A percentile compares a stretch with the other conserved stretches of the same genome.
phyloP scores from a whole-genome alignment of 768 basidiomycete species.

The Aureoboletus auriporus region DNA sequence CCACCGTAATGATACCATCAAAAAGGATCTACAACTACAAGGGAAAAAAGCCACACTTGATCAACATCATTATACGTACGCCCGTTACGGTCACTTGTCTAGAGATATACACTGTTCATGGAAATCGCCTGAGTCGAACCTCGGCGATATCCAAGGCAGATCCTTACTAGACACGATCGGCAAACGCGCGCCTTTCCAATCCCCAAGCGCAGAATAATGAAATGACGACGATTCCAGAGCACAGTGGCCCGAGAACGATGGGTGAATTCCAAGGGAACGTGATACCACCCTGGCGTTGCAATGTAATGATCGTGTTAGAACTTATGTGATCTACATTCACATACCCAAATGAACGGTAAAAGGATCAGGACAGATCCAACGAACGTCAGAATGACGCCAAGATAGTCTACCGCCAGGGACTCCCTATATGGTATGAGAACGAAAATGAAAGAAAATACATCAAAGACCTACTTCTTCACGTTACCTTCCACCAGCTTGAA shows the following conservation, averaged over 20 bases:
- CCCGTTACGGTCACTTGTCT: constrained; percentile 60
- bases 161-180: constrained; percentile 68
- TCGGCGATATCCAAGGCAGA: background rate
- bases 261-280: constrained; percentile 72
- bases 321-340: constrained; percentile 8
- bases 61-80: constrained; percentile 65
- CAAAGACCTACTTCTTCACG: constrained; percentile 39
- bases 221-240: constrained; percentile 51
- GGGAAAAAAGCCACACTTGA: constrained; percentile 41
- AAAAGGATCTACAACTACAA: background rate
- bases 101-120: constrained; percentile 62
- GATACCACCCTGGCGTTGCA: constrained; percentile 52
- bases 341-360: constrained; percentile 69
- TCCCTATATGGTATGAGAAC: constrained; percentile 39
- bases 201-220: constrained; percentile 64
- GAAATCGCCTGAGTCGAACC: background rate
- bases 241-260: constrained; percentile 55
- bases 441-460: background rate
- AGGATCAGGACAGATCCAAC: constrained; percentile 59
- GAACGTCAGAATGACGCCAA: constrained; percentile 56
- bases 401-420: constrained; percentile 60
- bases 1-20: constrained; percentile 34
- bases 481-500: constrained; percentile 65
- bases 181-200: constrained; percentile 64
- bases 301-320: background rate